Evolutionary conservation across 352 stramenopile species (phyloP).

Genomic region (Saprolegnia parasitica): DNA sequence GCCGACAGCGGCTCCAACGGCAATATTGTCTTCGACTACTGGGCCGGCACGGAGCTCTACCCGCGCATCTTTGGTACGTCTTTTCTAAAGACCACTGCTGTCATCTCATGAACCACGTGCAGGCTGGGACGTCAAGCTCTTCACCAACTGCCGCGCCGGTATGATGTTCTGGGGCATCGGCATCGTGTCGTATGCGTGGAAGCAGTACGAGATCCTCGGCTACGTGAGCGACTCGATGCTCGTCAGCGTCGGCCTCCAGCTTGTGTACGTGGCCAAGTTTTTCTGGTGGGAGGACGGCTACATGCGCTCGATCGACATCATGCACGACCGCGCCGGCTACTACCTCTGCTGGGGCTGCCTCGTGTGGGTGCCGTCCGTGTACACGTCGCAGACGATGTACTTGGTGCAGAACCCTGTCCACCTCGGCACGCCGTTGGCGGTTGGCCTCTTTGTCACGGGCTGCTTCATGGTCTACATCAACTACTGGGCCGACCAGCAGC

Average conservation of each 20-base stretch:
- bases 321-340: slow-evolving; percentile 91
- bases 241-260: slow-evolving; percentile 81
- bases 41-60: slow-evolving; percentile 97
- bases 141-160: slow-evolving; percentile 95
- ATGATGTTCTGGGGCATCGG: slow-evolving; percentile 97
- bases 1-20: slow-evolving; percentile 89
- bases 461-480: slow-evolving; percentile 90
- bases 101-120: slow-evolving; percentile 17
- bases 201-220: slow-evolving; percentile 74
- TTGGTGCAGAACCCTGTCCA: slow-evolving; percentile 86
- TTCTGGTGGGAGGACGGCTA: slow-evolving; percentile 95
- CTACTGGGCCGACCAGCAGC: slow-evolving; percentile 93
- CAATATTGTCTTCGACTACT: slow-evolving; percentile 94
- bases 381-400: slow-evolving; percentile 93
- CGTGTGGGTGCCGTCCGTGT: slow-evolving; percentile 96
- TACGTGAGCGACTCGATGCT: slow-evolving; percentile 85
- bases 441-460: slow-evolving; percentile 59
- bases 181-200: slow-evolving; percentile 88
- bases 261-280: slow-evolving; percentile 97
- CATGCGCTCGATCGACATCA: slow-evolving; percentile 98
- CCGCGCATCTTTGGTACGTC: slow-evolving; percentile 68
- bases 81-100: neutral
- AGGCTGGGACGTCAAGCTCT: slow-evolving; percentile 95
- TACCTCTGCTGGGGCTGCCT: slow-evolving; percentile 97
- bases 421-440: slow-evolving; percentile 41